These are phyloP conservation scores for Solanum tacnaense DNA, from an alignment of 257 asterid species.

Conservation along the genomic window DNA sequence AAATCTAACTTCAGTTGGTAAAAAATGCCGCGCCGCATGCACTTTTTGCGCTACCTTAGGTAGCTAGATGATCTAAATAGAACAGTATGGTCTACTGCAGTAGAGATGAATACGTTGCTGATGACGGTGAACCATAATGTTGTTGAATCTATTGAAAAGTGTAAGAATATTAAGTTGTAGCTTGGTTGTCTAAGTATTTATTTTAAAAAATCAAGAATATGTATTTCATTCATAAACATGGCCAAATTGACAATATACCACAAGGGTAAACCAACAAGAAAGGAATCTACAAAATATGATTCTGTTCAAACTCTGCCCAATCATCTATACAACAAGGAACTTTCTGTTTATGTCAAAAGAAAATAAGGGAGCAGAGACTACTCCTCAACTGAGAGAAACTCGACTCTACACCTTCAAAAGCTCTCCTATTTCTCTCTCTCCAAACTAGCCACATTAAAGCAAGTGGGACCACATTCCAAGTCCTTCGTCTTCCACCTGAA, in stretches of 20 bases:
- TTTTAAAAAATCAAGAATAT: background rate
- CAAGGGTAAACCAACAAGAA: background rate
- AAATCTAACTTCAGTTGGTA: background rate
- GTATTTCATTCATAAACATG: background rate
- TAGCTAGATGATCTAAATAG: background rate
- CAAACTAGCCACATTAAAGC: background rate
- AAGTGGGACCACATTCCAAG: background rate
- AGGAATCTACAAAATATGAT: background rate
- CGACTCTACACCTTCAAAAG: background rate
- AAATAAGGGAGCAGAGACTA: background rate
- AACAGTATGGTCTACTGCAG: background rate
- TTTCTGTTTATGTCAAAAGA: background rate
- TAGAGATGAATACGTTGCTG: background rate
- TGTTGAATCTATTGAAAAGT: background rate
- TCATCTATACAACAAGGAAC: background rate
- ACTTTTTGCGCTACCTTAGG: background rate
- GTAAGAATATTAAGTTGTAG: background rate
- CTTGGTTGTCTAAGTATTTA: background rate
- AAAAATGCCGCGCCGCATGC: background rate
- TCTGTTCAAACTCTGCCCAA: background rate
- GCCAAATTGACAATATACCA: background rate
- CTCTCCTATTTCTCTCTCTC: background rate
- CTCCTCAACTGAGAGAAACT: background rate
- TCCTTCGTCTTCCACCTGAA: background rate
- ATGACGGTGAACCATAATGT: background rate